Percentiles rank a stretch among this genome's conserved stretches.
Evolutionary conservation across 2,329 filamentous ascomycete species (phyloP).

Genomic region (Scedosporium apiospermum): DNA sequence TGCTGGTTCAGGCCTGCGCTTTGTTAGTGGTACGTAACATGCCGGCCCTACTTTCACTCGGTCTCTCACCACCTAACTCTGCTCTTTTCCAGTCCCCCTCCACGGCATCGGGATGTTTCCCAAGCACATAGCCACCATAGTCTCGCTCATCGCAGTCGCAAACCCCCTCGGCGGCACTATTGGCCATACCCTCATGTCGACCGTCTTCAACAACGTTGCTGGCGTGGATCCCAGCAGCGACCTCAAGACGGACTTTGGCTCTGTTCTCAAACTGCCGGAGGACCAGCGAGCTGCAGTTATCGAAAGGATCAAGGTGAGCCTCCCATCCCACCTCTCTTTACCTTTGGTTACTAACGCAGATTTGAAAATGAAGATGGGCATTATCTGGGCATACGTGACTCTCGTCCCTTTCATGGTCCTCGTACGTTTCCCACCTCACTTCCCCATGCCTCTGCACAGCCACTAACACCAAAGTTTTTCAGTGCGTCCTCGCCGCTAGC

Average conservation of each 20-base stretch:
- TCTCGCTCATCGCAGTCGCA: constrained; percentile 50
- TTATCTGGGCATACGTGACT: constrained; percentile 3
- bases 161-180: constrained; percentile 56
- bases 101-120: constrained; percentile 56
- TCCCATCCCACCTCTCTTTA: too few species aligned
- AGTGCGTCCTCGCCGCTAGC: not conserved
- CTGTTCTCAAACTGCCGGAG: not conserved
- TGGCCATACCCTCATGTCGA: constrained; percentile 56
- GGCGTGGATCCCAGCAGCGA: constrained; percentile 14
- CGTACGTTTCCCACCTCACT: not conserved
- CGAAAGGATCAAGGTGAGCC: not conserved
- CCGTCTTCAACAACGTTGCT: constrained; percentile 54
- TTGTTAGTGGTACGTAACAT: constrained; percentile 40
- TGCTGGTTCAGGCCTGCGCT: constrained; percentile 51
- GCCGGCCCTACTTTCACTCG: too few species aligned
- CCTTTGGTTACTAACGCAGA: too few species aligned
- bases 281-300: not conserved
- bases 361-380: too few species aligned
- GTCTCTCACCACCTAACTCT: not conserved
- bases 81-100: constrained; percentile 31
- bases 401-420: constrained; percentile 3
- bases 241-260: not conserved
- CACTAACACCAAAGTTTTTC: not conserved
- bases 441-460: not conserved
- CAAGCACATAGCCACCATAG: constrained; percentile 44